These are phyloP conservation scores for Nephromyces sp. DNA, from an alignment of 169 alveolate species.

Conservation along the genomic window DNA sequence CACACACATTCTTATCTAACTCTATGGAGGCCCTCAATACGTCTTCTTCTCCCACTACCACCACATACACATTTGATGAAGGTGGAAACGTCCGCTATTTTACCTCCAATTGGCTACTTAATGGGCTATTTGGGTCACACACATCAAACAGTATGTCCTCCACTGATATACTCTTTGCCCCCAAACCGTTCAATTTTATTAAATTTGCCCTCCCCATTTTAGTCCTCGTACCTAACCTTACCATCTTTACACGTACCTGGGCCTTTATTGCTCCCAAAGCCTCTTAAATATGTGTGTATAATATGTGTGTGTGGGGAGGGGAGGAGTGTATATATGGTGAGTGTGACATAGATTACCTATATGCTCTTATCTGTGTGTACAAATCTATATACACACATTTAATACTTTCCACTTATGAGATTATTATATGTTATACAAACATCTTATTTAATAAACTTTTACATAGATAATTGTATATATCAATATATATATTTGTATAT, in stretches of 20 bases:
- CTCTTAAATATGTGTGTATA: neutral
- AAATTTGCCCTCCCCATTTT: constrained; percentile 49
- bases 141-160: constrained; percentile 33
- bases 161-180: constrained; percentile 48
- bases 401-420: no score
- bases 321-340: no score
- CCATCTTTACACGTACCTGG: constrained; percentile 52
- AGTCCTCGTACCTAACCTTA: constrained; percentile 54
- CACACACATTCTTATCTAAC: neutral
- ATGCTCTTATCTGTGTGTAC: no score
- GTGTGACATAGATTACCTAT: no score
- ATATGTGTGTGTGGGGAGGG: no score
- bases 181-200: constrained; percentile 55
- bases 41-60: neutral
- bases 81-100: neutral
- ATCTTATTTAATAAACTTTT: no score
- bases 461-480: no score
- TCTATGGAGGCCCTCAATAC: neutral
- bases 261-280: constrained; percentile 50
- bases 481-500: no score
- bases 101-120: neutral
- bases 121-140: constrained; percentile 38
- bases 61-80: neutral
- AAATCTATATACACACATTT: no score
- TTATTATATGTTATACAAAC: no score